Base-by-base conservation (phyloP, 2,329 filamentous ascomycete genomes). In the Pseudopithomyces chartarum region DNA sequence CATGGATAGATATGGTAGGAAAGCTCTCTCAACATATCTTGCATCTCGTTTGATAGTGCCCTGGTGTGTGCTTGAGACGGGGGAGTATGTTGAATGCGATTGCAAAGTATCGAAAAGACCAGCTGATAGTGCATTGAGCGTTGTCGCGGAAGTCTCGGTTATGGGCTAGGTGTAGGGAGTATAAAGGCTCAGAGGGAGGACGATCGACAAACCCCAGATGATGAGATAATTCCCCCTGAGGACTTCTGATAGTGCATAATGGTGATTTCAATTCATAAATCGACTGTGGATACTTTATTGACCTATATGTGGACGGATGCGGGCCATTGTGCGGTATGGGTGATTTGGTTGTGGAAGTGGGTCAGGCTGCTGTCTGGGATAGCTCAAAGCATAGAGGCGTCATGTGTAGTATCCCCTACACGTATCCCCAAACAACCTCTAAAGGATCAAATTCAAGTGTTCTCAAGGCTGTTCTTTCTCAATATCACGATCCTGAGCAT, bases 401-500 rank as follows among this genome's bases (percentile, higher is more conserved):
- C 56, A 57, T 56, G 54, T 52, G 53, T 54, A 56, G 42, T 52
- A 40, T 44, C 46, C 52, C 54, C 57, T 61, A 47, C 48, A 36
- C 48, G 46, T 58, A 49, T 52, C 56, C 58, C 29, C 58, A 57
- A 57, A 54, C 52, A 26, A 43, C 17, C 23, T 46, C 33, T 33
- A 54, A 36, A 39, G 49, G 44, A 56, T 52, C 50, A 56, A 39
- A 49, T 54, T 61, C n/a, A 33, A 42, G 2, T 13, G 10, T 19
- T 33, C 6, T 23, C 26, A 15, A 3, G 23, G 15, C 15, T 57
- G 55, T 59, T 60, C 62, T 52, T 49, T 4, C 36, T 52, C 47
- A 59, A 58, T 57, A 29, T 53, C n/a, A 60, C 56, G 45, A 39
- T 43, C 56, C 46, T 34, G 75, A 74, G 78, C 86, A 86, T 77